Percentiles rank a stretch among this genome's conserved stretches.
Conservation (phyloP, 116 monocot genomes). For the Trichopus zeylanicus region DNA sequence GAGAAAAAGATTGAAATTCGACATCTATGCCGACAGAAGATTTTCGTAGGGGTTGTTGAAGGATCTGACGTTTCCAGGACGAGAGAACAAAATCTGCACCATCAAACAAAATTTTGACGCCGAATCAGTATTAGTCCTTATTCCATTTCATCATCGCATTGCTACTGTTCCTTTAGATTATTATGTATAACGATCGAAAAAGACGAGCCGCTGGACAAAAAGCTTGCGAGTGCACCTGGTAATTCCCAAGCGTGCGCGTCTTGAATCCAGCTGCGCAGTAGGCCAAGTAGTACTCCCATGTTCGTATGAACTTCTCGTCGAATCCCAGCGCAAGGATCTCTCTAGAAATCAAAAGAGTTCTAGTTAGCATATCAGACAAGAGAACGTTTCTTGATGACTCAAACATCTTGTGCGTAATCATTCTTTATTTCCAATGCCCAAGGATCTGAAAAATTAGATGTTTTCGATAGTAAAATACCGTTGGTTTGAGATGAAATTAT, state of each 20-base stretch:
- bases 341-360: constrained; percentile 24
- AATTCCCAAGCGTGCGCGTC: constrained; percentile 39
- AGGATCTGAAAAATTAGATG: no score
- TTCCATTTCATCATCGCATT: no score
- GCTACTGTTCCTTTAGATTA: background rate
- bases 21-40: no score
- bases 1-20: no score
- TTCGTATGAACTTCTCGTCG: constrained; percentile 41
- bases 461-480: constrained; percentile 41
- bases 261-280: constrained; percentile 63
- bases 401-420: no score
- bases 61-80: constrained; percentile 52
- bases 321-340: constrained; percentile 47
- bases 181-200: background rate
- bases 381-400: no score
- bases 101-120: background rate
- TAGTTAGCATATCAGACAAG: no score
- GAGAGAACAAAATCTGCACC: constrained; percentile 72
- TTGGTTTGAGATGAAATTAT: constrained; percentile 63
- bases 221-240: constrained; percentile 26
- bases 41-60: constrained; percentile 39
- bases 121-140: background rate
- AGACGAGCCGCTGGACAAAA: background rate
- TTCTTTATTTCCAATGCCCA: no score
- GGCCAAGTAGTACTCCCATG: constrained; percentile 60